These are phyloP conservation scores for Sporothrix globosa DNA, from an alignment of 2,329 filamentous ascomycete genomes.

Conservation along the genomic window DNA sequence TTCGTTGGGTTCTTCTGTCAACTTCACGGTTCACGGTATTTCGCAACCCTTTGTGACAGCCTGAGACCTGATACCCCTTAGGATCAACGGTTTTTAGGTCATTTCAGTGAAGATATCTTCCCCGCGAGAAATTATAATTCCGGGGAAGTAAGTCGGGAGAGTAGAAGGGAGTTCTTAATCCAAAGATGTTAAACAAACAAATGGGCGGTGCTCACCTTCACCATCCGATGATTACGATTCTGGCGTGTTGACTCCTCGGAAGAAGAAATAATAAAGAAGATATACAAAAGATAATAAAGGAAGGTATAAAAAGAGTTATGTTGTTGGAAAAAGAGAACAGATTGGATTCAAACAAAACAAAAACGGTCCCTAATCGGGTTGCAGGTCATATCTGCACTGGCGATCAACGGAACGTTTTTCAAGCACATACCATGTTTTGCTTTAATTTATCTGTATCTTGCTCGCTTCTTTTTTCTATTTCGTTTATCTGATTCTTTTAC, in stretches of 20 bases:
- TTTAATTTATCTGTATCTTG: background rate
- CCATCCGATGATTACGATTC: background rate
- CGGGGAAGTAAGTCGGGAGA: too few species aligned
- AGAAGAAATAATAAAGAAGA: too few species aligned
- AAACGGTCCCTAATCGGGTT: constrained; percentile 8
- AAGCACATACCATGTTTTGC: background rate
- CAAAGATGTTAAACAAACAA: background rate
- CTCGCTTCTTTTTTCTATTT: background rate
- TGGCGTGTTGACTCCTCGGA: background rate
- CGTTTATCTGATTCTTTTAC: background rate
- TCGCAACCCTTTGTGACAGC: too few species aligned
- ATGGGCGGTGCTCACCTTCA: constrained; percentile 1
- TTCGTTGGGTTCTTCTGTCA: too few species aligned
- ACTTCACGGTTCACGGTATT: too few species aligned
- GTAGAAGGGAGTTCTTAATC: too few species aligned
- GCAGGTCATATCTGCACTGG: background rate
- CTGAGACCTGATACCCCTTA: too few species aligned
- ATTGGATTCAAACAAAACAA: background rate
- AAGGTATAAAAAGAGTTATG: too few species aligned
- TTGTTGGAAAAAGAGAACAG: background rate
- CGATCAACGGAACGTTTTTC: background rate
- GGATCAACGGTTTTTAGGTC: too few species aligned
- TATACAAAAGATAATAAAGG: background rate
- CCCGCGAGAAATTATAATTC: too few species aligned
- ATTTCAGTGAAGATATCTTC: too few species aligned